phyloP scores from a whole-genome alignment of 202 grass and related monocot species.

The Schoenoplectus tabernaemontani region DNA sequence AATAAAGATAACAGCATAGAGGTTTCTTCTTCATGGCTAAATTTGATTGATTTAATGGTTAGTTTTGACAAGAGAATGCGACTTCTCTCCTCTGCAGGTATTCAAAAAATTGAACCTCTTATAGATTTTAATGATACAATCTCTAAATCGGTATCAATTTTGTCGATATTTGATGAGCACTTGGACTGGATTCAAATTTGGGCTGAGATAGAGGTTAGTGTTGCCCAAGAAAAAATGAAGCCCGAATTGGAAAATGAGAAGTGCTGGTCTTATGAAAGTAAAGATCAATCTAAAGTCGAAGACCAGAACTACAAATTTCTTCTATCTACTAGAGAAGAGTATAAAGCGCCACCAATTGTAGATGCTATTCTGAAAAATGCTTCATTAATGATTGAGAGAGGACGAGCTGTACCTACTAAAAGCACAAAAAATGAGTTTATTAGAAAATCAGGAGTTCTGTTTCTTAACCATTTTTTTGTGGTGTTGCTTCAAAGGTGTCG shows the following conservation, averaged over 20 bases:
- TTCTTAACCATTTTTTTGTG: conserved; percentile 76
- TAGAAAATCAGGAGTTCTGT: conserved; percentile 46
- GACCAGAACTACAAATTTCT: conserved; percentile 42
- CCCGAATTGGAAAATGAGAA: conserved; percentile 45
- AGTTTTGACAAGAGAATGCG: conserved; percentile 89
- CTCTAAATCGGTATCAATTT: conserved; percentile 56
- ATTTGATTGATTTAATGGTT: conserved; percentile 82
- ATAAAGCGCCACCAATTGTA: conserved; percentile 66
- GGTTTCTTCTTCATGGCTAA: conserved; percentile 60
- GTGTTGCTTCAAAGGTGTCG: conserved; percentile 45
- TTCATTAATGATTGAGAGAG: conserved; percentile 69
- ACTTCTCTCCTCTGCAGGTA: conserved; percentile 61
- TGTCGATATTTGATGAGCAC: conserved; percentile 72
- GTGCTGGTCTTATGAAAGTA: conserved; percentile 43
- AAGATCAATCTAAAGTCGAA: conserved; percentile 27
- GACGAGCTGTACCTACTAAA: conserved; percentile 42
- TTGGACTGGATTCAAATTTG: conserved; percentile 86
- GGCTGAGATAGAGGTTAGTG: conserved; percentile 58
- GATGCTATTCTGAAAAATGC: conserved; percentile 72
- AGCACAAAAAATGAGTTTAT: conserved; percentile 48
- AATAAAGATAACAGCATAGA: conserved; percentile 39
- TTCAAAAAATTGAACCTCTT: conserved; percentile 44
- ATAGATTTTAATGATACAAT: conserved; percentile 36
- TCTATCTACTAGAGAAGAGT: conserved; percentile 75
- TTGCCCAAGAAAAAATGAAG: conserved; percentile 55